phyloP scores from a whole-genome alignment of 2,329 filamentous ascomycete genomes.

The Paraconiothyrium brasiliense region DNA sequence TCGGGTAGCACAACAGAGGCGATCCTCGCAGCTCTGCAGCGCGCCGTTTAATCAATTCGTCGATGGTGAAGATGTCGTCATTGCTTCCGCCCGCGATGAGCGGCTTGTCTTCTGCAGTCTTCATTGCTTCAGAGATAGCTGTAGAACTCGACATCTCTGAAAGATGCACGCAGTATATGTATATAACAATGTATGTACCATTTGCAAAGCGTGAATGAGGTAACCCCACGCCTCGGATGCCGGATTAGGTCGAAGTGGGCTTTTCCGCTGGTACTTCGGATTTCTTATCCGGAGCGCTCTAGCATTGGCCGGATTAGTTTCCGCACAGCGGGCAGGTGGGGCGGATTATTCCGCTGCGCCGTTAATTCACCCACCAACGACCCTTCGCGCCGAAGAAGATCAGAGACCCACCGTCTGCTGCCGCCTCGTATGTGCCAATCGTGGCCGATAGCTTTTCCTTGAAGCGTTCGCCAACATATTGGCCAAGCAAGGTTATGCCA shows the following conservation, averaged over 20 bases:
- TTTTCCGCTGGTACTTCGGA: neutral
- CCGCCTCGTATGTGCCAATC: neutral
- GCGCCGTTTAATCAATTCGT: slow-evolving; percentile 36
- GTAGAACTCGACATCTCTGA: neutral
- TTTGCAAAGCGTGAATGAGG: neutral
- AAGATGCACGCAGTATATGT: neutral
- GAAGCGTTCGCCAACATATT: neutral
- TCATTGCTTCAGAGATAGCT: slow-evolving; percentile 27
- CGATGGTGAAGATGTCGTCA: slow-evolving; percentile 33
- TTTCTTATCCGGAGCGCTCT: neutral
- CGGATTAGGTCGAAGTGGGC: neutral
- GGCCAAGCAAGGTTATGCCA: neutral
- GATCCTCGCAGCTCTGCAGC: slow-evolving; percentile 28
- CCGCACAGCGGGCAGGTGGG: neutral
- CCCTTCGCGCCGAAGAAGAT: neutral
- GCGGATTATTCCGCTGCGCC: neutral
- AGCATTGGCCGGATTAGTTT: neutral
- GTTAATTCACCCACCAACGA: neutral
- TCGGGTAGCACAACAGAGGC: slow-evolving; percentile 36
- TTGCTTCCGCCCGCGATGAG: slow-evolving; percentile 13
- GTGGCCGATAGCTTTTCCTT: neutral
- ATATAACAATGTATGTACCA: neutral
- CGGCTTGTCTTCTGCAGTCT: slow-evolving; percentile 18
- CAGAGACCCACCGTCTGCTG: neutral
- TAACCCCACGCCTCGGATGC: neutral